Base-by-base conservation (phyloP, 768 basidiomycete genomes). In the Mycena chlorophos region DNA sequence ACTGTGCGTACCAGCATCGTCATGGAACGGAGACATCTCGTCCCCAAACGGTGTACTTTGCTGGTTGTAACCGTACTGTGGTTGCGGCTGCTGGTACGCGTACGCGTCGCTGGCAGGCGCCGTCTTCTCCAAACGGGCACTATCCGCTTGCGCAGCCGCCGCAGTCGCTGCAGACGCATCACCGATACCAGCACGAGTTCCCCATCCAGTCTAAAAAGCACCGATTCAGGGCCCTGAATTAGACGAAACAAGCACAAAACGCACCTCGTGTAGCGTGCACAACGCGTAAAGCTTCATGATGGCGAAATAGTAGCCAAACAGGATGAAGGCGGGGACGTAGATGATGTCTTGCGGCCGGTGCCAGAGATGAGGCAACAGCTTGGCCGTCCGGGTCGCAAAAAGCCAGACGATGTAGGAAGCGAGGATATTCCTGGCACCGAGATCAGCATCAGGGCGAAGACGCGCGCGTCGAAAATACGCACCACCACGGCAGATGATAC, bases 281-380 rank as follows among this genome's bases (percentile, higher is more conserved):
- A 94, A 76, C 28, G 93, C 93, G 70, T 96, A 96, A 42, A 96
- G 61, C 73, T 95, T 96, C 93, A 98, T 96, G 64, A 96, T 74
- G 17, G 92, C 87, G 66, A 96, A 96, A 73, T 95, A 95, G 68
- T 96, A 96, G 23, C 93, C 93, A 68, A 96, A 95, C 4, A 87
- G 68, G 66, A 90, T 89, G 71, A 89, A 91, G 16, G 87, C 88
- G n/a, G 89, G 89, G 4, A 92, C 88, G 66, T 88, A 83, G 60
- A 93, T 82, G 63, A 91, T 79, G 61, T 92, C 86, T 60, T 82
- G 78, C 0, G 90, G 91, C 28, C 84, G 75, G 52, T 85, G 67
- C 88, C 89, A 91, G 10, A 92, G 75, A 74, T 92, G 89, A 0
- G 91, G 90, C 12, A 91, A 71, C 28, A 96, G 84, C 72, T 96